A percentile compares a stretch with the other conserved stretches of the same genome.
These are phyloP conservation scores for Phytophthora uliginosa DNA, from an alignment of 352 stramenopile species.

Conservation along the genomic window DNA sequence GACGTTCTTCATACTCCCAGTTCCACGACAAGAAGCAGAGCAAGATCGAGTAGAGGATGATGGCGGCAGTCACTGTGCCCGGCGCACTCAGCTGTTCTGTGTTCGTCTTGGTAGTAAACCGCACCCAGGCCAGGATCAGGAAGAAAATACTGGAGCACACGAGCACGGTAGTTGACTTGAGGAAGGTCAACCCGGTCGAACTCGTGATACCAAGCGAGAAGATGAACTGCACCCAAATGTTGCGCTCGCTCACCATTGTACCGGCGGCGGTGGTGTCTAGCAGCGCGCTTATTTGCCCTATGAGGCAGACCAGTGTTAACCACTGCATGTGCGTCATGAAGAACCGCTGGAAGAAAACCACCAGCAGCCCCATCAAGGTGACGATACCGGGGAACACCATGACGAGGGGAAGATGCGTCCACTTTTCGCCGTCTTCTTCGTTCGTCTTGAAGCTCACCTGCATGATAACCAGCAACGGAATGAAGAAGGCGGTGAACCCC, in stretches of 20 bases:
- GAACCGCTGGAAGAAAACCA: constrained; percentile 67
- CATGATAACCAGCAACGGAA: constrained; percentile 88
- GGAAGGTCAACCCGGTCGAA: constrained; percentile 80
- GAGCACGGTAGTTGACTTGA: constrained; percentile 72
- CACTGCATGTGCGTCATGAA: constrained; percentile 68
- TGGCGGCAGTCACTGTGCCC: constrained; percentile 76
- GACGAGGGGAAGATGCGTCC: constrained; percentile 76
- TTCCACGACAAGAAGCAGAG: constrained; percentile 88
- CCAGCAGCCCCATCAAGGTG: constrained; percentile 77
- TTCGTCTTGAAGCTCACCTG: constrained; percentile 86
- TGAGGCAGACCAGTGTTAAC: constrained; percentile 71
- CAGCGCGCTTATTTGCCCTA: constrained; percentile 79
- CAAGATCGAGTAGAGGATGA: constrained; percentile 83
- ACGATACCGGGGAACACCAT: constrained; percentile 88
- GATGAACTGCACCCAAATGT: constrained; percentile 91
- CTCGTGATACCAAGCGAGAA: constrained; percentile 87
- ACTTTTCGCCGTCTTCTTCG: constrained; percentile 60
- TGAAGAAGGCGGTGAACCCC: constrained; percentile 85
- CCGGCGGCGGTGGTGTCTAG: constrained; percentile 81
- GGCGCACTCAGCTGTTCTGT: constrained; percentile 65
- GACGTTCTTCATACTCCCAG: constrained; percentile 91
- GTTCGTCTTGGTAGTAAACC: constrained; percentile 43
- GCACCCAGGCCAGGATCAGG: constrained; percentile 79
- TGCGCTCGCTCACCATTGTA: constrained; percentile 80
- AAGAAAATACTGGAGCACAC: constrained; percentile 76